Percentiles rank a stretch among this genome's conserved stretches.
Conservation (phyloP, 306 rosid species). For the Prunus mira region DNA sequence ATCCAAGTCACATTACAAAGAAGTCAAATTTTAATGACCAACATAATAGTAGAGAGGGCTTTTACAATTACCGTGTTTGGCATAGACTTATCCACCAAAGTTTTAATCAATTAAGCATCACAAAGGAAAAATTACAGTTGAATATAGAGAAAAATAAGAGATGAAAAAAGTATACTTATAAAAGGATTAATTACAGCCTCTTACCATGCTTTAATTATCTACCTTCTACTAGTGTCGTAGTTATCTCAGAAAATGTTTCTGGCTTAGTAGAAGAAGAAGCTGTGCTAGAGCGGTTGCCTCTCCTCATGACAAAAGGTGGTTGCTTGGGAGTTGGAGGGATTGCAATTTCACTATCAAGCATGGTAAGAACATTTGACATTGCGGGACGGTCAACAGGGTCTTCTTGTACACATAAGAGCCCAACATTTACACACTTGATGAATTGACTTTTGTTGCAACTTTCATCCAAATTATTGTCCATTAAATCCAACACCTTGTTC, state of each 20-base stretch:
- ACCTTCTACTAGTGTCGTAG: slow-evolving; percentile 17
- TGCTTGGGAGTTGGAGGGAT: slow-evolving; percentile 35
- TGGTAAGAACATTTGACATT: slow-evolving; percentile 34
- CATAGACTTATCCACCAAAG: too few relatives aligned
- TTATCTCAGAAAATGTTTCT: slow-evolving; percentile 19
- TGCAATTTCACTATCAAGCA: slow-evolving; percentile 44
- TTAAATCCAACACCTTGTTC: slow-evolving; percentile 36
- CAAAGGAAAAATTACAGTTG: too few relatives aligned
- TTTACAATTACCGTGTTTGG: too few relatives aligned
- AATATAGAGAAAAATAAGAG: too few relatives aligned
- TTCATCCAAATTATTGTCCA: slow-evolving; percentile 34
- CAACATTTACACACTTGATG: slow-evolving; percentile 33
- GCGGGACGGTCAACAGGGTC: slow-evolving; percentile 48
- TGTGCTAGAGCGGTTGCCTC: neutral
- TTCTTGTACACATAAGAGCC: slow-evolving; percentile 50
- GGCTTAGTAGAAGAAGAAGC: neutral
- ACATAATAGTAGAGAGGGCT: too few relatives aligned
- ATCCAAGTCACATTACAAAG: too few relatives aligned
- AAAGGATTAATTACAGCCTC: too few relatives aligned
- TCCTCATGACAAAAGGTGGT: slow-evolving; percentile 36
- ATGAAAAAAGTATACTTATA: too few relatives aligned
- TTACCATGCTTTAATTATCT: slow-evolving; percentile 10
- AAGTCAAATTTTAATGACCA: too few relatives aligned
- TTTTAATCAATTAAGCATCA: too few relatives aligned
- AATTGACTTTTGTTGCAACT: slow-evolving; percentile 28